A percentile compares a stretch with the other conserved stretches of the same genome.
Evolutionary conservation across 129 eudicot genomes (phyloP).

Genomic region (Escallonia rubra): DNA sequence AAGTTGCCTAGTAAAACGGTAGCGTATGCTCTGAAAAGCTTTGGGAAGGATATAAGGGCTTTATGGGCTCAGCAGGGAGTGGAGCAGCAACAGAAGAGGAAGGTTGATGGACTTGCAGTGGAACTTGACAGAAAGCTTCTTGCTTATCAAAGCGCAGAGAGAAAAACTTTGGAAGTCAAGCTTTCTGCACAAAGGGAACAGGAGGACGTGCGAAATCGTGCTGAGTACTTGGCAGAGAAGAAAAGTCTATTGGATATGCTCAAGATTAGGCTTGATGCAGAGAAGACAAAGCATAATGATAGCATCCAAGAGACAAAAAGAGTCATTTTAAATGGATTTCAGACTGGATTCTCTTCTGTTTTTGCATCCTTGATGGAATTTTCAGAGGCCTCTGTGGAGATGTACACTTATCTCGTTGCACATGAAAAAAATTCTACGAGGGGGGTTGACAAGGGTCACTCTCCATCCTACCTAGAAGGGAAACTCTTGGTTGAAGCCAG

Average conservation of each 20-base stretch:
- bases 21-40: conserved; percentile 32
- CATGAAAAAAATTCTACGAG: neutral
- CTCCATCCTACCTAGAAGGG: neutral
- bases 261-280: conserved; percentile 26
- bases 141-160: conserved; percentile 28
- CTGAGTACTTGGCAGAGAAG: conserved; percentile 26
- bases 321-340: conserved; percentile 31
- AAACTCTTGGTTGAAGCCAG: too few relatives aligned
- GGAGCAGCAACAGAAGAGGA: conserved; percentile 41
- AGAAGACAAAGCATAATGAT: conserved; percentile 37
- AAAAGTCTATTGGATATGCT: conserved; percentile 20
- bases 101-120: conserved; percentile 37
- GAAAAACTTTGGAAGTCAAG: conserved; percentile 17
- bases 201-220: conserved; percentile 16
- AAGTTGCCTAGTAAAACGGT: conserved; percentile 36
- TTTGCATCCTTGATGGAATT: conserved; percentile 43
- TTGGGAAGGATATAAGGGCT: conserved; percentile 34
- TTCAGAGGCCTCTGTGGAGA: conserved; percentile 33
- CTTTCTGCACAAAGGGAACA: neutral
- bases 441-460: neutral
- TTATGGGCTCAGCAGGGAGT: conserved; percentile 49
- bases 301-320: conserved; percentile 30
- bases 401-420: conserved; percentile 30
- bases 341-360: conserved; percentile 43
- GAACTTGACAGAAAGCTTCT: conserved; percentile 29